Base-by-base conservation (phyloP, 345 rosid species). In the Euphorbia tirucalli region DNA sequence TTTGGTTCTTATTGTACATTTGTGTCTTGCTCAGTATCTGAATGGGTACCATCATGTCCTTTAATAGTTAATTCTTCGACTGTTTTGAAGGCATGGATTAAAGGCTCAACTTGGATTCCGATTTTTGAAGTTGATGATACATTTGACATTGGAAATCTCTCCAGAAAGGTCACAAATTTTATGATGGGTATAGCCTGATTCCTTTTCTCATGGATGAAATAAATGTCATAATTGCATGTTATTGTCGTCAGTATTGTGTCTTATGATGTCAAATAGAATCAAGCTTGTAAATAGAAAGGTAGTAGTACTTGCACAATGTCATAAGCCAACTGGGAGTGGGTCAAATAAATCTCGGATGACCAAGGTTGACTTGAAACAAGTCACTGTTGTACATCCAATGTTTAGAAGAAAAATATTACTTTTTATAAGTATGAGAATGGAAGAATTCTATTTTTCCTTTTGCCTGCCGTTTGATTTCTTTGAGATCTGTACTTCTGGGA, bases 41-140 rank as follows among this genome's bases (percentile, higher is more conserved):
- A n/a, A n/a, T n/a, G n/a, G n/a, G n/a, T n/a, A n/a, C n/a, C n/a
- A n/a, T n/a, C n/a, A n/a, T 28, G 49, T 61, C 57, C 15, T 66
- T 68, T 31, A 39, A 16, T 41, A 66, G 6, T 24, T 66, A 68
- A 67, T 35, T 67, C 52, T 68, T 67, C 5, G 49, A 35, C 56
- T 66, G 24, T 74, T 78, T 50, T 73, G 61, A 78, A 91, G 98
- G 98, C 90, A 70, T 88, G 96, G 93, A 87, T 91, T 69, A 93
- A 87, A 80, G 94, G 93, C 71, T 93, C 98, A 25, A 70, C 79
- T 31, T 90, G 97, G 98, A 83, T 91, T 74, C 97, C 98, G 18
- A 85, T 91, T 57, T 90, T 93, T 72, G 93, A 91, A 35, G 84
- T 78, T 65, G 89, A 90, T 65, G 74, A 80, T 58, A 72, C 78